Evolutionary conservation across 352 stramenopile genomes (phyloP), one percentile per base, ranked within the genome.

Genomic region (Phytophthora uliginosa): DNA sequence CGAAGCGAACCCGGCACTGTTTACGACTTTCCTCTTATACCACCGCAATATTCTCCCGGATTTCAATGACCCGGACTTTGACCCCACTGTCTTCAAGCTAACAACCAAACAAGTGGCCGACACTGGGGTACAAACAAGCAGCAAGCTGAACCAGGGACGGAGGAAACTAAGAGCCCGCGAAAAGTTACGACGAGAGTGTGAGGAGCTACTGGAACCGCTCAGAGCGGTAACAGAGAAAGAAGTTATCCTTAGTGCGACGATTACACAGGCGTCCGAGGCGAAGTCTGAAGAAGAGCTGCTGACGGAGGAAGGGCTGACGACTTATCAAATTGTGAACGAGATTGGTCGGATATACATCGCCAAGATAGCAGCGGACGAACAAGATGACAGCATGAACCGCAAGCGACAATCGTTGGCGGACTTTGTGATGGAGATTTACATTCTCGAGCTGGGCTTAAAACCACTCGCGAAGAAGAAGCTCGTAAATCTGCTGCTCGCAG

Each of bases 401-500:
- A 81, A 85, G 36, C 82, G 83, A 3, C 75, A 79, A 45, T 64
- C 66, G 2, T 69, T 94, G 2, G 67, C 80, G 3, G 81, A 90
- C 26, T 91, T 91, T 59, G 72, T 82, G 6, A 59, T 81, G 69
- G 86, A 93, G 51, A 15, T 79, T 7, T 95, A 93, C 66, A 77
- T 89, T 9, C 45, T 81, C 18, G 88, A 95, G 45, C 57, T 93
- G n/a, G 85, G 86, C 1, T 93, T 93, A 52, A 91, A 88, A 34
- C 52, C 67, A 1, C 61, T 83, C 20, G 84, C 85, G 3, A 84
- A 90, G 47, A 81, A 79, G 22, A 92, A 91, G 12, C 69, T 95
- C 42, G 50, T 78, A 7, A 69, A 77, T 13, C 45, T 95, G 26
- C 55, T 95, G 0, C 28, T 79, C 5, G 77, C 76, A n/a, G 83